A percentile compares a stretch with the other conserved stretches of the same genome.
These are phyloP conservation scores for Trichoderma hamatum DNA, from an alignment of 2,329 filamentous ascomycete genomes.

Conservation along the genomic window DNA sequence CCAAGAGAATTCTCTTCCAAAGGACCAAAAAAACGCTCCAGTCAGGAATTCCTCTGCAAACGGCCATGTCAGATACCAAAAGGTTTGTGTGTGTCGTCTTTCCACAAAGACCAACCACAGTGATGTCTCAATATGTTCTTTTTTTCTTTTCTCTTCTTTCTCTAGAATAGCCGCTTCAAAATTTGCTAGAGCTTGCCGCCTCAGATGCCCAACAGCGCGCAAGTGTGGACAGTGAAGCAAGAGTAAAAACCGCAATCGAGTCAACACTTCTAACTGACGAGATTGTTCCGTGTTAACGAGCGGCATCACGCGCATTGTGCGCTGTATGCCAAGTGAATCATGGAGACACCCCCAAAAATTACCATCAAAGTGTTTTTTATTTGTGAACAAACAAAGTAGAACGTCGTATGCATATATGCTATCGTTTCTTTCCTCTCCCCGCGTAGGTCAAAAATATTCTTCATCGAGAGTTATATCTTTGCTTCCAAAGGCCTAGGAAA, in stretches of 20 bases:
- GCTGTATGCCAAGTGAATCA: slow-evolving; percentile 39
- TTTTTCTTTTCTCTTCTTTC: neutral
- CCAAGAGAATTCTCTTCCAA: neutral
- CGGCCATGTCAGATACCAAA: neutral
- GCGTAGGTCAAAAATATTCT: neutral
- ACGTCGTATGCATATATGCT: neutral
- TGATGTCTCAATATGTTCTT: neutral
- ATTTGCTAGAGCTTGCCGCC: slow-evolving; percentile 69
- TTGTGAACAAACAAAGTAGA: neutral
- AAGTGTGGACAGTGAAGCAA: slow-evolving; percentile 74
- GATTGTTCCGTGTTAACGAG: slow-evolving; percentile 39
- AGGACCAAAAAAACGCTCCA: neutral
- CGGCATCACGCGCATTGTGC: slow-evolving; percentile 34
- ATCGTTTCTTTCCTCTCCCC: neutral
- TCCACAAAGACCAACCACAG: neutral
- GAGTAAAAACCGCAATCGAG: slow-evolving; percentile 46
- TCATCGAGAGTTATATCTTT: slow-evolving; percentile 14
- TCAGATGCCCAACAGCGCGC: slow-evolving; percentile 57
- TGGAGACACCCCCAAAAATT: slow-evolving; percentile 41
- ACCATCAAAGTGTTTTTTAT: neutral
- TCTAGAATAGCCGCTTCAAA: slow-evolving; percentile 52
- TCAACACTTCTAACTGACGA: slow-evolving; percentile 29
- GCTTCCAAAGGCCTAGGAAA: slow-evolving; percentile 35
- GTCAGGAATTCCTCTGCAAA: neutral
- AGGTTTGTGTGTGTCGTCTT: neutral